Base-by-base conservation (phyloP, 371 early-diverging fungal genomes). In the Amoeboaphelidium protococcarum region DNA sequence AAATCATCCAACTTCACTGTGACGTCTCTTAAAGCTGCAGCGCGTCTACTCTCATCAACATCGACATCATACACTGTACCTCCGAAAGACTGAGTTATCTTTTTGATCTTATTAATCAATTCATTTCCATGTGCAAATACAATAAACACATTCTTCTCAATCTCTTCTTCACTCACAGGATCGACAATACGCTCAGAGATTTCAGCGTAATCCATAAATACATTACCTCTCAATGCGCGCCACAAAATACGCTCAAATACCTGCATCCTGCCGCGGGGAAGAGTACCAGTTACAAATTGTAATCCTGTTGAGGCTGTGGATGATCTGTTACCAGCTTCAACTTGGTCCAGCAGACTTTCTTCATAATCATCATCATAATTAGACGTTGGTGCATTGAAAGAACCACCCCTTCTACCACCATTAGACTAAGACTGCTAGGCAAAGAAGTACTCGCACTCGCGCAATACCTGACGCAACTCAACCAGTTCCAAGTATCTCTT, bases 61-160 rank as follows among this genome's bases (percentile, higher is more conserved):
- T 85, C 83, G 43, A 92, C 76, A 3, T 72, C 68, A 62, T 92
- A 92, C 26, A 92, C 65, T 16, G 90, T 91, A 41, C 84, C 92
- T 19, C 96, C 96, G 60, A 92, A 64, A 47, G 81, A 77, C 56
- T 92, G 89, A 40, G 87, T 75, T 41, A 92, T 86, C 72, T 87
- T 91, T 47, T 69, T 72, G 51, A 89, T 85, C 58, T 89, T 87
- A 54, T 71, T 68, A 27, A 87, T 65, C 50, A 89, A 69, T 56
- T 84, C 82, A 45, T 66, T 69, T 52, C 96, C 96, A 55, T 92
- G 92, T 25, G 89, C 89, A 71, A 91, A 96, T 57, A 91, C 83
- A 52, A 85, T 75, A 59, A 96, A 92, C 12, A 86, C 94, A 53
- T 79, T 85, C 71, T 92, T 96, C 46, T 80, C 73, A 6, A 88